Conservation (phyloP, 1,139 yeast genomes). For the Lodderomyces jiufengensis region DNA sequence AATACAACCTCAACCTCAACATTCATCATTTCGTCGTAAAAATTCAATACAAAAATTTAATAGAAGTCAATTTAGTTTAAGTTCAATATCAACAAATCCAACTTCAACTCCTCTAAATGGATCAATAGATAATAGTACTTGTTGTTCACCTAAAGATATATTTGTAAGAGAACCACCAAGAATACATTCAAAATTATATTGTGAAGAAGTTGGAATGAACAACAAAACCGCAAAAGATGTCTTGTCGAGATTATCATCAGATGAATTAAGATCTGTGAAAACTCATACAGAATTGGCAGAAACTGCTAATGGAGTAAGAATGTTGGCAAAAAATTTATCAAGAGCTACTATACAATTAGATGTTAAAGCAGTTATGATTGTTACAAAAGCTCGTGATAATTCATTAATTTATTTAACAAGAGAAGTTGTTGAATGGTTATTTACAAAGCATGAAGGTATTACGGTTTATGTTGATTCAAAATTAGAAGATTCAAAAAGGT, state of each 20-base stretch:
- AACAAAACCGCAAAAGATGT: slow-evolving; percentile 25
- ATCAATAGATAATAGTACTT: slow-evolving; percentile 1
- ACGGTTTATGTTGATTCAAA: slow-evolving; percentile 69
- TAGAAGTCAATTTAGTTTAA: slow-evolving; percentile 6
- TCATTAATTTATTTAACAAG: slow-evolving; percentile 70
- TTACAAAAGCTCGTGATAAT: slow-evolving; percentile 83
- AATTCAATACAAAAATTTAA: slow-evolving; percentile 8
- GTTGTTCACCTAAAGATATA: slow-evolving; percentile 13
- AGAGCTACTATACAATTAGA: slow-evolving; percentile 72
- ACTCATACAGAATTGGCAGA: slow-evolving; percentile 76
- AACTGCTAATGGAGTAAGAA: slow-evolving; percentile 82
- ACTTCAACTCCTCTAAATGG: slow-evolving; percentile 4
- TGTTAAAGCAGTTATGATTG: slow-evolving; percentile 68
- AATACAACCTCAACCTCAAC: slow-evolving; percentile 10
- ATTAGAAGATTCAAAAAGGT: slow-evolving; percentile 57
- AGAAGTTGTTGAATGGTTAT: slow-evolving; percentile 75
- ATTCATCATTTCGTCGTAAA: slow-evolving; percentile 8
- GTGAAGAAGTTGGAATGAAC: slow-evolving; percentile 18
- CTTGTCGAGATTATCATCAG: slow-evolving; percentile 31
- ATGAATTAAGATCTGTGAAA: slow-evolving; percentile 46
- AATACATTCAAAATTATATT: slow-evolving; percentile 34
- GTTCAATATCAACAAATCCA: slow-evolving; percentile 4
- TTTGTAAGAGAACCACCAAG: slow-evolving; percentile 25
- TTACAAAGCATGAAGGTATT: slow-evolving; percentile 45
- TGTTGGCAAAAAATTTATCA: slow-evolving; percentile 70